Evolutionary conservation across 2,329 filamentous ascomycete species (phyloP).

Genomic region (Sclerotinia trifoliorum): DNA sequence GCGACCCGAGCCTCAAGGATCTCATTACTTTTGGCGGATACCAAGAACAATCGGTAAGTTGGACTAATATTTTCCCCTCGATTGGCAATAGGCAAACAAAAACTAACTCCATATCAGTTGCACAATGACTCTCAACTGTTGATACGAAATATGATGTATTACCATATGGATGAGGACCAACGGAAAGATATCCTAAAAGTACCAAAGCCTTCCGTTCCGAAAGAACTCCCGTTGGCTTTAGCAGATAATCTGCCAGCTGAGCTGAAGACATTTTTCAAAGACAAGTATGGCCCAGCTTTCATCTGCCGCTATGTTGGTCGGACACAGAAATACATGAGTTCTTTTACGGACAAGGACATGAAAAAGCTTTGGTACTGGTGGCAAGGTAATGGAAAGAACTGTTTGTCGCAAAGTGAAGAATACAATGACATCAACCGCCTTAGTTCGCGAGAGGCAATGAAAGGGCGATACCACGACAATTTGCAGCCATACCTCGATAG

Average conservation of each 20-base stretch:
- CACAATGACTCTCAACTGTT: background rate
- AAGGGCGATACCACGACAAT: background rate
- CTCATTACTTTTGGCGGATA: background rate
- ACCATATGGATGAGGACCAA: background rate
- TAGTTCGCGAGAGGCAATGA: conserved; percentile 5
- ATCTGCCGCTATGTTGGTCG: conserved; percentile 1
- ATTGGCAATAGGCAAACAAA: background rate
- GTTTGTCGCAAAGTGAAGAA: conserved; percentile 7
- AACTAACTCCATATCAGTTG: background rate
- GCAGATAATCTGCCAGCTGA: background rate
- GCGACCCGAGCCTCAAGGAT: background rate
- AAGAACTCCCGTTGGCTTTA: background rate
- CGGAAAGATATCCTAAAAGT: background rate
- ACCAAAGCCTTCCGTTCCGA: background rate
- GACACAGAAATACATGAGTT: conserved; percentile 1
- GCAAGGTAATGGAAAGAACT: conserved; percentile 1
- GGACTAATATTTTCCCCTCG: background rate
- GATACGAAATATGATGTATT: conserved; percentile 3
- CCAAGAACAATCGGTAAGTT: background rate
- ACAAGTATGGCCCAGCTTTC: conserved; percentile 4
- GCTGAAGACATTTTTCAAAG: background rate
- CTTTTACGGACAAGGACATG: background rate
- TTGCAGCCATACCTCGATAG: background rate
- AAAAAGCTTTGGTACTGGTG: conserved; percentile 8
- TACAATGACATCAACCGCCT: conserved; percentile 9